phyloP scores from a whole-genome alignment of 23 red algal species.

The Gracilaria domingensis region DNA sequence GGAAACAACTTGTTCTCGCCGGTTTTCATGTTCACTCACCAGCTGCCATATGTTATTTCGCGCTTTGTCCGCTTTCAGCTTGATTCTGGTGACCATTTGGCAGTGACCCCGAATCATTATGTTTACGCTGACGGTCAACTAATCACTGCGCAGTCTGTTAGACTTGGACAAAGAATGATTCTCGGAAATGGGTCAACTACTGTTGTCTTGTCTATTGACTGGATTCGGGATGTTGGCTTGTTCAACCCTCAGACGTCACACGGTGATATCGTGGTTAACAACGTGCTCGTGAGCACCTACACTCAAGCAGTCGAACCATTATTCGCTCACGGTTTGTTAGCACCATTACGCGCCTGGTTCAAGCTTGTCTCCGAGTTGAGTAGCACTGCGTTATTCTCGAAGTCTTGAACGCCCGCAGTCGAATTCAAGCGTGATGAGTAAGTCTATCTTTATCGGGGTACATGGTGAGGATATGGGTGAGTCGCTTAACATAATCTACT shows the following conservation, averaged over 20 bases:
- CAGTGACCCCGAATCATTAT: conserved; percentile 50
- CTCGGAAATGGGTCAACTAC: conserved; percentile 38
- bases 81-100: conserved; percentile 13
- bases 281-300: conserved; percentile 39
- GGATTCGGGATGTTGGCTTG: not conserved
- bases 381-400: not conserved
- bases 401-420: not conserved
- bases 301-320: conserved; percentile 10
- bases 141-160: conserved; percentile 7
- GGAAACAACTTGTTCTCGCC: not conserved
- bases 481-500: not conserved
- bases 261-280: conserved; percentile 50
- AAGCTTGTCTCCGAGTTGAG: not conserved
- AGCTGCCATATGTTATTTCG: not conserved
- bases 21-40: conserved; percentile 66
- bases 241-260: conserved; percentile 59
- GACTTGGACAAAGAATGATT: conserved; percentile 15
- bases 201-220: not conserved
- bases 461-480: not conserved
- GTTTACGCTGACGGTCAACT: conserved; percentile 49
- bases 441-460: too few species aligned
- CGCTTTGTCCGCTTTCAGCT: conserved; percentile 37
- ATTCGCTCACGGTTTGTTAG: conserved; percentile 25
- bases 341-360: conserved; percentile 34
- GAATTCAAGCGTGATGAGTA: not conserved